Percentiles rank a stretch among this genome's conserved stretches.
Evolutionary conservation across 352 stramenopile genomes (phyloP).

Genomic region (Phytophthora vignae): DNA sequence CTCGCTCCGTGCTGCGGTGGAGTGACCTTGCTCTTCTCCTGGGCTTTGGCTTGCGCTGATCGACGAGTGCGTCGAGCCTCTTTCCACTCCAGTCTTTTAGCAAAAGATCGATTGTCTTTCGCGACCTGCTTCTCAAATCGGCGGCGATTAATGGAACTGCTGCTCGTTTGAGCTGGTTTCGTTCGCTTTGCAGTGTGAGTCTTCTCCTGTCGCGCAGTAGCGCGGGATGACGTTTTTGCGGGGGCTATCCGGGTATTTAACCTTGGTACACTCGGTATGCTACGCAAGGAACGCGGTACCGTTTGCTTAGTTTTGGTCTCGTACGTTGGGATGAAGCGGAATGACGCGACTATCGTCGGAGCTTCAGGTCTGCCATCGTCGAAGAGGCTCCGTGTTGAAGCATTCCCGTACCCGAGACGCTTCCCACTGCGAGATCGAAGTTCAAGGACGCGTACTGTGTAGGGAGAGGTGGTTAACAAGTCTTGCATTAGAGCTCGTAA

Average conservation of each 20-base stretch:
- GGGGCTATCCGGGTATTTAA: constrained; percentile 12
- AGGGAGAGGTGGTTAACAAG: constrained; percentile 34
- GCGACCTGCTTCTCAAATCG: constrained; percentile 66
- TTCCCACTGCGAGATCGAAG: constrained; percentile 52
- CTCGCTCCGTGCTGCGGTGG: constrained; percentile 51
- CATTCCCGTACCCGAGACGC: constrained; percentile 26
- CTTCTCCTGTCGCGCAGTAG: constrained; percentile 14
- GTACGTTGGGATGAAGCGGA: constrained; percentile 57
- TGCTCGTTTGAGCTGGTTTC: constrained; percentile 49
- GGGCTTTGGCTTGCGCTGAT: constrained; percentile 43
- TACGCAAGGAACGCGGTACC: constrained; percentile 8
- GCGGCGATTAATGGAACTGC: constrained; percentile 64
- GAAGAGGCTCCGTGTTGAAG: constrained; percentile 27
- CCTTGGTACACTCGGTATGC: constrained; percentile 5
- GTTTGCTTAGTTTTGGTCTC: constrained; percentile 22
- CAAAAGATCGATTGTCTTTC: constrained; percentile 63
- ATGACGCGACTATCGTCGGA: constrained; percentile 45
- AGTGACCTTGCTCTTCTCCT: constrained; percentile 48
- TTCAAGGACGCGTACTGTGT: constrained; percentile 39
- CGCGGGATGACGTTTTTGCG: constrained; percentile 19
- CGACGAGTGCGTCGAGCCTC: constrained; percentile 38
- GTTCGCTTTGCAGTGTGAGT: constrained; percentile 8
- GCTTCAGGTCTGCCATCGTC: constrained; percentile 15
- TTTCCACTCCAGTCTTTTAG: constrained; percentile 58
- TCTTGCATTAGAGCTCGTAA: constrained; percentile 48